Conservation (phyloP, 1,139 yeast genomes). For the Yamadazyma jaroonii region DNA sequence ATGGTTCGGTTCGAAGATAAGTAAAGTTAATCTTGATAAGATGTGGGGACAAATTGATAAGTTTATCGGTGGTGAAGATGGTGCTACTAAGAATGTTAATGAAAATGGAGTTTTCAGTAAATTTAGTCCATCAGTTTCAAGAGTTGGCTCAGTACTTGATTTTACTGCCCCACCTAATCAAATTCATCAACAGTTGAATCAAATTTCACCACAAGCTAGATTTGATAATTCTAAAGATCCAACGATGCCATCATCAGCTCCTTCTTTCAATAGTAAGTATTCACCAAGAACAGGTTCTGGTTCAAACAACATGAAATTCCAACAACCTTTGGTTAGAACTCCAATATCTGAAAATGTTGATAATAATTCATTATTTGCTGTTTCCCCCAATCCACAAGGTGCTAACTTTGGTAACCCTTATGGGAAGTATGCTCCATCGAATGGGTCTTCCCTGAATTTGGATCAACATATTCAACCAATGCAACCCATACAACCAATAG, state of each 20-base stretch:
- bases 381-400: slow-evolving; percentile 5
- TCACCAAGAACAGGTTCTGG: slow-evolving; percentile 1
- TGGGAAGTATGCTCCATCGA: slow-evolving; percentile 27
- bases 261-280: slow-evolving; percentile 1
- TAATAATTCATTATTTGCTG: slow-evolving; percentile 9
- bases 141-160: slow-evolving; percentile 51
- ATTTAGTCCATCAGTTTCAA: slow-evolving; percentile 62
- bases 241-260: not conserved
- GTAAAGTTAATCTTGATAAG: slow-evolving; percentile 77
- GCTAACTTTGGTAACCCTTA: slow-evolving; percentile 1
- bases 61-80: slow-evolving; percentile 87
- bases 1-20: slow-evolving; percentile 63
- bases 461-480: slow-evolving; percentile 6
- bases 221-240: slow-evolving; percentile 3
- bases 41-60: slow-evolving; percentile 89
- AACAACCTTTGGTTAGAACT: slow-evolving; percentile 9
- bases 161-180: slow-evolving; percentile 19
- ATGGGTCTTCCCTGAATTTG: slow-evolving; percentile 23
- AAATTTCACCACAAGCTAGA: slow-evolving; percentile 4
- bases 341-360: slow-evolving; percentile 11
- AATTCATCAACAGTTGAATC: not conserved
- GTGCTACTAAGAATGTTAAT: slow-evolving; percentile 15
- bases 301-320: slow-evolving; percentile 1
- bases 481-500: slow-evolving; percentile 7
- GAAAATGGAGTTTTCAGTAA: slow-evolving; percentile 63